phyloP scores from a whole-genome alignment of 2,329 filamentous ascomycete genomes.

The Xylaria polymorpha region DNA sequence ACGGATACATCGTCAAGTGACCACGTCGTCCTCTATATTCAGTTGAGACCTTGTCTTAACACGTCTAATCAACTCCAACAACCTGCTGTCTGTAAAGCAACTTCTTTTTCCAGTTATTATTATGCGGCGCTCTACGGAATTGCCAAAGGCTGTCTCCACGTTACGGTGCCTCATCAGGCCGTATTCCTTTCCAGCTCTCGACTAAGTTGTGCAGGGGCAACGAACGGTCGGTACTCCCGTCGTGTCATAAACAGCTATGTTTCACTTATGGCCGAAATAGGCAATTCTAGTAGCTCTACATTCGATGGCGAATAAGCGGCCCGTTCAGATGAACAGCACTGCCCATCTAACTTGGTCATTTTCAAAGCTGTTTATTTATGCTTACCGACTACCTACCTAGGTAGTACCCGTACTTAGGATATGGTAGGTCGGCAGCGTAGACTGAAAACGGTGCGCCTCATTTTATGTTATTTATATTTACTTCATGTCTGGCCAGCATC shows the following conservation, averaged over 20 bases:
- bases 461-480: neutral
- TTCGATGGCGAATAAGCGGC: neutral
- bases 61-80: neutral
- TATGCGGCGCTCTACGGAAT: constrained; percentile 1
- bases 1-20: no score
- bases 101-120: neutral
- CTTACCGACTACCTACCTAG: no score
- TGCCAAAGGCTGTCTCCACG: neutral
- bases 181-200: constrained; percentile 5
- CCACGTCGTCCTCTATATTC: neutral
- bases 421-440: neutral
- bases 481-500: neutral
- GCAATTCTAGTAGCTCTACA: neutral
- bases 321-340: neutral
- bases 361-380: no score
- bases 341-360: neutral
- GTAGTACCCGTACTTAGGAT: no score
- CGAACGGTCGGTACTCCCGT: neutral
- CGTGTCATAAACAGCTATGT: constrained; percentile 8
- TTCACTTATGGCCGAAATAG: constrained; percentile 6
- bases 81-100: neutral
- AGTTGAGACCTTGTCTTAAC: neutral
- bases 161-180: neutral
- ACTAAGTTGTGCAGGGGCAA: constrained; percentile 12
- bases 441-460: neutral